A percentile compares a stretch with the other conserved stretches of the same genome.
Conservation (phyloP, 2,329 filamentous ascomycete species). For the Claviceps pazoutovae region DNA sequence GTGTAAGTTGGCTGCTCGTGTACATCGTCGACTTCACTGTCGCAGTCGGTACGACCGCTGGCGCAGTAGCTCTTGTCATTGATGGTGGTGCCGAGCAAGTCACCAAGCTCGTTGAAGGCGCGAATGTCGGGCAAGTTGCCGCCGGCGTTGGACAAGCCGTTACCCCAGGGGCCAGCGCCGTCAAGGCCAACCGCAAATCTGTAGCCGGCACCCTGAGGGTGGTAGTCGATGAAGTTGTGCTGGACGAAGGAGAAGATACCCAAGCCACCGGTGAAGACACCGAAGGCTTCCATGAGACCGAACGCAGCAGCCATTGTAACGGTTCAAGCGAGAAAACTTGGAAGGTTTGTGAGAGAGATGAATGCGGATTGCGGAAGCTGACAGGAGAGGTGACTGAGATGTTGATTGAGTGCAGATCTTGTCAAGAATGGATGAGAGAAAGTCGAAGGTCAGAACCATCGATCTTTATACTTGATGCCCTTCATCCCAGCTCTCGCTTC, state of each 20-base stretch:
- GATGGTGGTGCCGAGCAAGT: not conserved
- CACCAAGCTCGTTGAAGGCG: not conserved
- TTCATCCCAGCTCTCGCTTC: not conserved
- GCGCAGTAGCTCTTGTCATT: not conserved
- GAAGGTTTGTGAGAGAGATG: not conserved
- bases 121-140: not conserved
- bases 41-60: not conserved
- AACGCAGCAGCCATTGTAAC: not conserved
- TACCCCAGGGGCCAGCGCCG: not conserved
- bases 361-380: no score
- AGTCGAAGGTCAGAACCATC: not conserved
- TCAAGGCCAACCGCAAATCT: not conserved
- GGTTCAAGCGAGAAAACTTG: no score
- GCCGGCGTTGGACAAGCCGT: not conserved
- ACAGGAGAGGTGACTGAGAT: not conserved
- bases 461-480: not conserved
- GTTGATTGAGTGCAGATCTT: not conserved
- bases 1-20: not conserved
- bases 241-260: not conserved
- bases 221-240: not conserved
- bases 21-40: not conserved
- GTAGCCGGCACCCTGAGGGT: not conserved
- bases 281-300: not conserved
- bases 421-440: rapidly evolving
- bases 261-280: not conserved